A percentile compares a stretch with the other conserved stretches of the same genome.
Conservation (phyloP, 306 rosid genomes). For the Quercus cerris region DNA sequence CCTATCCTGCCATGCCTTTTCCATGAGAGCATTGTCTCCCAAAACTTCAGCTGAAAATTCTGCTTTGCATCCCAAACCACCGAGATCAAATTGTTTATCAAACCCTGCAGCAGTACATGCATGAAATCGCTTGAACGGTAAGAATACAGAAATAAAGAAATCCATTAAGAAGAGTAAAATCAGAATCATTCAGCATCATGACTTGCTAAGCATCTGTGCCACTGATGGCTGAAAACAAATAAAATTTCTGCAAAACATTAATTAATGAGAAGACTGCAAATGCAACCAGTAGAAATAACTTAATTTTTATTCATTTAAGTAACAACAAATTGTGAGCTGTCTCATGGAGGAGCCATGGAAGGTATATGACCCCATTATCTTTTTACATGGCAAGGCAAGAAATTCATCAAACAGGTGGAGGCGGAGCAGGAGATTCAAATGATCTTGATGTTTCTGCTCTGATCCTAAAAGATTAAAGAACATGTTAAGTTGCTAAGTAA, state of each 20-base stretch:
- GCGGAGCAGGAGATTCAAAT: not conserved
- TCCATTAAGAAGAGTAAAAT: not conserved
- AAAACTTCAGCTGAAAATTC: constrained; percentile 93
- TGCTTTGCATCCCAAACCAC: constrained; percentile 96
- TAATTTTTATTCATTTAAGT: not conserved
- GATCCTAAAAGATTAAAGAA: not conserved
- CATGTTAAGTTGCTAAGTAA: not conserved
- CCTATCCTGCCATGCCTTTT: constrained; percentile 98
- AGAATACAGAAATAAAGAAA: not conserved
- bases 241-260: not conserved
- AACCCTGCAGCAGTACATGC: constrained; percentile 52
- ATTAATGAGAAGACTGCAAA: not conserved
- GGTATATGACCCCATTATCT: not conserved
- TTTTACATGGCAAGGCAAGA: not conserved
- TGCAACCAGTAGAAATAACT: not conserved
- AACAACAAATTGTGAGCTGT: not conserved
- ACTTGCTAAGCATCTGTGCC: not conserved
- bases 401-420: not conserved
- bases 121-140: constrained; percentile 3
- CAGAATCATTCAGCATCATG: not conserved
- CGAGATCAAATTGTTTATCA: constrained; percentile 74
- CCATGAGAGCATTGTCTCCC: constrained; percentile 97
- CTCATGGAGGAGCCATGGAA: not conserved
- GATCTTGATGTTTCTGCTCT: not conserved
- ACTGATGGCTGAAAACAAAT: not conserved